A percentile compares a stretch with the other conserved stretches of the same genome.
Conservation (phyloP, 495 filamentous ascomycete species). For the Lineolata rhizophorae region DNA sequence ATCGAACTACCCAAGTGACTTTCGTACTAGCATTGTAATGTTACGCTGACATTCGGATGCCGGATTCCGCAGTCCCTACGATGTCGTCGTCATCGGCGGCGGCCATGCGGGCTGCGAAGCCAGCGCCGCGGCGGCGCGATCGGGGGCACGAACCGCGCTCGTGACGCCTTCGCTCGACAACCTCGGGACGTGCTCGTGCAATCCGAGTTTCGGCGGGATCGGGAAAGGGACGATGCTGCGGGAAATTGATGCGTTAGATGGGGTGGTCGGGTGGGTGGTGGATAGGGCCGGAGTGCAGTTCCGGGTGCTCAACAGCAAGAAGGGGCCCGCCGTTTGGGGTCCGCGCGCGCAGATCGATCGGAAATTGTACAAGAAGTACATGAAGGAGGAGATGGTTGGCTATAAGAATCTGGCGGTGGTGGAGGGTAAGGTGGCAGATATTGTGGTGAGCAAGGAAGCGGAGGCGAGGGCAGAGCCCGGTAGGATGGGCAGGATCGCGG, state of each 20-base stretch:
- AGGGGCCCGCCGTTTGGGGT: constrained; percentile 93
- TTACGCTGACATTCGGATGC: too few relatives aligned
- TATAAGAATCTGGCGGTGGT: constrained; percentile 63
- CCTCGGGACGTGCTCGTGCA: constrained; percentile 91
- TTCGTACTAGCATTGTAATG: too few relatives aligned
- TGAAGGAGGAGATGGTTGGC: constrained; percentile 62
- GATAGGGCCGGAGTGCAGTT: constrained; percentile 93
- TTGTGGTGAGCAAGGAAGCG: constrained; percentile 41
- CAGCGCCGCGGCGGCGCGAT: constrained; percentile 75
- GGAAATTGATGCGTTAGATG: constrained; percentile 90
- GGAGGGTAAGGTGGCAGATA: constrained; percentile 79
- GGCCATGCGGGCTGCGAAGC: constrained; percentile 93
- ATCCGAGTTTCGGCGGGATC: constrained; percentile 92
- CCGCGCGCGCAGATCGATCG: constrained; percentile 93
- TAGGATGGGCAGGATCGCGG: constrained; percentile 53
- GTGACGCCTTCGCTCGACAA: constrained; percentile 74
- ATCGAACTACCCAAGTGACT: neutral
- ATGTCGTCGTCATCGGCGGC: constrained; percentile 89
- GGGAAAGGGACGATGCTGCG: constrained; percentile 96
- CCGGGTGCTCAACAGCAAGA: constrained; percentile 62
- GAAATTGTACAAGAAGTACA: constrained; percentile 69
- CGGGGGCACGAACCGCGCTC: constrained; percentile 73
- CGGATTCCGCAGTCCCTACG: constrained; percentile 53
- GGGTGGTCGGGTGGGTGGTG: constrained; percentile 68
- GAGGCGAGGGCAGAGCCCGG: constrained; percentile 23